These are phyloP conservation scores for Cucurbita argyrosperma DNA, from an alignment of 306 rosid species.

Conservation along the genomic window DNA sequence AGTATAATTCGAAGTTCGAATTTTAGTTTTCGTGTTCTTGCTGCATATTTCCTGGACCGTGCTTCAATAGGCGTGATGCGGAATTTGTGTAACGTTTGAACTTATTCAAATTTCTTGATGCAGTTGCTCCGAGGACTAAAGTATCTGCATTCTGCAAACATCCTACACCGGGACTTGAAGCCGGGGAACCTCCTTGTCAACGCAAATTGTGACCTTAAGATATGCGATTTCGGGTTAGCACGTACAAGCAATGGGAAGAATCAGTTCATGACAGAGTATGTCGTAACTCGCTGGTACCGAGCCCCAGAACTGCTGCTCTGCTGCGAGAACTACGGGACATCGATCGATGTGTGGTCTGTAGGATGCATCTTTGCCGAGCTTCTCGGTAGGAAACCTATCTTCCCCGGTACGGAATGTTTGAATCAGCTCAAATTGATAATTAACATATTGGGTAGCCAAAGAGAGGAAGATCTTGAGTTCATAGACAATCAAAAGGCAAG, in stretches of 20 bases:
- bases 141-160: slow-evolving; percentile 91
- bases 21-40: not conserved
- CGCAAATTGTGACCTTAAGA: slow-evolving; percentile 87
- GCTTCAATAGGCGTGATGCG: not conserved
- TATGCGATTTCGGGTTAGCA: slow-evolving; percentile 93
- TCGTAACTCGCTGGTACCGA: slow-evolving; percentile 92
- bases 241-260: slow-evolving; percentile 62
- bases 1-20: not conserved
- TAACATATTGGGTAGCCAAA: slow-evolving; percentile 78
- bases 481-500: slow-evolving; percentile 81
- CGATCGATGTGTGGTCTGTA: slow-evolving; percentile 95
- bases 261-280: slow-evolving; percentile 95
- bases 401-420: slow-evolving; percentile 81
- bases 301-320: slow-evolving; percentile 92
- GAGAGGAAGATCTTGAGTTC: slow-evolving; percentile 78
- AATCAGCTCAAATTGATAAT: slow-evolving; percentile 77
- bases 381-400: slow-evolving; percentile 72
- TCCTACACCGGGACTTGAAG: slow-evolving; percentile 87
- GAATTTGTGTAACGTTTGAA: not conserved
- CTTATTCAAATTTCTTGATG: slow-evolving; percentile 14
- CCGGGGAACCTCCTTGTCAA: slow-evolving; percentile 90
- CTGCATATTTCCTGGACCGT: not conserved
- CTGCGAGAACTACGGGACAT: slow-evolving; percentile 80
- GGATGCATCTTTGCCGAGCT: slow-evolving; percentile 93
- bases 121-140: slow-evolving; percentile 91